Base-by-base conservation (phyloP, 2,329 filamentous ascomycete species). In the Stemphylium lycopersici region DNA sequence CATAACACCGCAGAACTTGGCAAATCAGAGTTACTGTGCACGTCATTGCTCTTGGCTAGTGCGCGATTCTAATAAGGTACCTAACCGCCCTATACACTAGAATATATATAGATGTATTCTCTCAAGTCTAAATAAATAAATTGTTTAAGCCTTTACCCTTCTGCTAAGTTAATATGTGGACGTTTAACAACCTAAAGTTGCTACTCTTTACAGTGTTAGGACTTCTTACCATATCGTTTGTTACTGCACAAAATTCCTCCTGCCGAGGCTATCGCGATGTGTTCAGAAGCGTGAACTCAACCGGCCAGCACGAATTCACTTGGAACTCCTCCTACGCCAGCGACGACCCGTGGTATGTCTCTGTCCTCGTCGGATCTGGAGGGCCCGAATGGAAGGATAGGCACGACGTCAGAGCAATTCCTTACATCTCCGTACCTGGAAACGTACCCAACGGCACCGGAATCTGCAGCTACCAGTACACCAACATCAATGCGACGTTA, bases 281-380 rank as follows among this genome's bases (percentile, higher is more conserved):
- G 20, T 43, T 43, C 43, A 47, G 44, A n/a, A 31, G 6, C 20
- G 46, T 48, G 46, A 48, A 48, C 37, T 41, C 46, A 34, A 41
- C 46, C 37, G 46, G 37, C 46, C 37, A 48, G 46, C 37, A 48
- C 26, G 46, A 41, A 48, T 48, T 48, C 29, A 48, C 46, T 29
- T 48, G 46, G 46, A 48, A 48, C 37, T 41, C 46, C 16, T 48
- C 36, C 46, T 48, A 47, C 44, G 44, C 44, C 22, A 16, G 44
- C 15, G 44, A 47, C 4, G 34, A 47, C 22, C 22, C 44, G 44
- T 38, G 44, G 44, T 47, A 47, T 47, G 44, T 47, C 33, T 47
- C 45, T 33, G 45, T 48, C 36, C 18, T 48, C n/a, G 36, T 48
- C 13, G 45, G 45, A 40, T 32, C 45, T 48, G 36, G 26, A 45